Evolutionary conservation across 805 yeast species (phyloP).

Genomic region (Pichia ethanolica): DNA sequence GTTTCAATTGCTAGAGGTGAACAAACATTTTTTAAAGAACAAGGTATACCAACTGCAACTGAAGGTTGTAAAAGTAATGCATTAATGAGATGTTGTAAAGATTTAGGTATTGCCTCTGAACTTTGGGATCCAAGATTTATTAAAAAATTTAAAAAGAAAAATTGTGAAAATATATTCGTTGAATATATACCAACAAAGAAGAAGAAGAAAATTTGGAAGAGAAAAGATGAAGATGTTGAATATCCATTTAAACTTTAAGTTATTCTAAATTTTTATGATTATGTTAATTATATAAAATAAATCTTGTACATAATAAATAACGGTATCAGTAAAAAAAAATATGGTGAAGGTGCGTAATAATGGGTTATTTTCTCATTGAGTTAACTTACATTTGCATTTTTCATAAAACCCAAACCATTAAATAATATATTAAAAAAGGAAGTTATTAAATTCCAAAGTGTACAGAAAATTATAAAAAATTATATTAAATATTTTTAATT

Average conservation of each 20-base stretch:
- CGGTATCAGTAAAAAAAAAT: too few relatives aligned
- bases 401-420: conserved; percentile 8
- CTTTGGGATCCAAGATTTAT: conserved; percentile 96
- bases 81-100: conserved; percentile 96
- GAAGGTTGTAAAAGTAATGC: conserved; percentile 98
- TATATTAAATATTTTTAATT: neutral
- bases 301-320: too few relatives aligned
- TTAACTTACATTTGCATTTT: neutral
- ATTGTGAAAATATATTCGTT: conserved; percentile 78
- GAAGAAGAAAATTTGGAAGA: conserved; percentile 89
- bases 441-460: conserved; percentile 5
- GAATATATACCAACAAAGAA: conserved; percentile 76
- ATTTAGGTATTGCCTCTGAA: conserved; percentile 92
- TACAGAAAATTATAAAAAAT: conserved; percentile 3
- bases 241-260: conserved; percentile 63
- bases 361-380: neutral
- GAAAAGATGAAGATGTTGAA: conserved; percentile 73
- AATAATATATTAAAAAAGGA: conserved; percentile 2
- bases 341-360: too few relatives aligned
- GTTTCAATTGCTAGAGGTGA: conserved; percentile 94
- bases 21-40: conserved; percentile 82
- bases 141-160: conserved; percentile 49
- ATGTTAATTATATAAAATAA: too few relatives aligned
- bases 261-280: neutral
- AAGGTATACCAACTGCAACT: conserved; percentile 87